Conservation (phyloP, 2,329 filamentous ascomycete species). For the Neofusicoccum sp. region DNA sequence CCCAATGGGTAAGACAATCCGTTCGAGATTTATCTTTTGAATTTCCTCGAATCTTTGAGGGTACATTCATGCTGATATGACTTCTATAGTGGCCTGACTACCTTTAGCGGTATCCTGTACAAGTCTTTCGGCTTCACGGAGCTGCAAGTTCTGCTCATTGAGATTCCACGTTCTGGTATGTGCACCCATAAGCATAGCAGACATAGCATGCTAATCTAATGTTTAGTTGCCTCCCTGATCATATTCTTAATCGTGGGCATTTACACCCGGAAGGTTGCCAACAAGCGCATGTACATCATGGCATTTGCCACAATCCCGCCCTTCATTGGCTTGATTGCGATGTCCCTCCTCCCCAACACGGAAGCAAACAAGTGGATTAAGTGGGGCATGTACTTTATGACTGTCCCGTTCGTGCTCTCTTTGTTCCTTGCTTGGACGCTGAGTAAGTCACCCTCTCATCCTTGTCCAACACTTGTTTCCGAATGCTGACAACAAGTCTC, state of each 20-base stretch:
- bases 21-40: background rate
- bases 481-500: background rate
- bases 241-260: conserved; percentile 20
- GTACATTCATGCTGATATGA: background rate
- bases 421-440: conserved; percentile 40
- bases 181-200: background rate
- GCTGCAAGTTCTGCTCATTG: conserved; percentile 38
- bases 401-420: conserved; percentile 35
- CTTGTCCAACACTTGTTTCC: background rate
- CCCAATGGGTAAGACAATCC: conserved; percentile 10
- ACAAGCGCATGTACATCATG: conserved; percentile 40
- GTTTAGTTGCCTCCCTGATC: conserved; percentile 23
- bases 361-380: conserved; percentile 39
- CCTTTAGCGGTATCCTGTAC: conserved; percentile 17
- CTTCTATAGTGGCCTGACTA: conserved; percentile 3
- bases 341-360: conserved; percentile 39
- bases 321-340: conserved; percentile 38
- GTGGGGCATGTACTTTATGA: conserved; percentile 41
- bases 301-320: conserved; percentile 33
- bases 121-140: conserved; percentile 23
- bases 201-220: background rate
- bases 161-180: conserved; percentile 31
- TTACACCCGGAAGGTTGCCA: conserved; percentile 18
- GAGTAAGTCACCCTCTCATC: conserved; percentile 14
- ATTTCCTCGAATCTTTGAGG: background rate